phyloP scores from a whole-genome alignment of 108 stramenopile species.

The Skeletonema potamos region DNA sequence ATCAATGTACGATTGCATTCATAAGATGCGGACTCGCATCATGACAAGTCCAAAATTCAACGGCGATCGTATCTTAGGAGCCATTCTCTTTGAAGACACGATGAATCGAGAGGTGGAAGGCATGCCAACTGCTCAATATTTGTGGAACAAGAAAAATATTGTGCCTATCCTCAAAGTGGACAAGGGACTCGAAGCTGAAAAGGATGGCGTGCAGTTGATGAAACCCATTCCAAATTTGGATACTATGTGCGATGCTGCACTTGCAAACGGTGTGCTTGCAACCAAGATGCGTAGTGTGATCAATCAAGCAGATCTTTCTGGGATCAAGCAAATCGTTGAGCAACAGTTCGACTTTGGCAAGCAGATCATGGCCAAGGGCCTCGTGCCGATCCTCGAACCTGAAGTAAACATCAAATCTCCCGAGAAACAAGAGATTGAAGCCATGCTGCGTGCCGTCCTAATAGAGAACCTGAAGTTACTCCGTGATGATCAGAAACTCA shows the following conservation, averaged over 20 bases:
- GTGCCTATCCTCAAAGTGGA: conserved; percentile 84
- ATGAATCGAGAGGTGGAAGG: conserved; percentile 72
- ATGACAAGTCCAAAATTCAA: conserved; percentile 64
- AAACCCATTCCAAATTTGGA: conserved; percentile 70
- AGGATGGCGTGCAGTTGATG: conserved; percentile 83
- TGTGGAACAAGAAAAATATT: conserved; percentile 72
- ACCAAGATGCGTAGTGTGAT: conserved; percentile 85
- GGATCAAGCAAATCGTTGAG: conserved; percentile 72
- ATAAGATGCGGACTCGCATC: conserved; percentile 79
- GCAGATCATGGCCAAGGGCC: conserved; percentile 57
- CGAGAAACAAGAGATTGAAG: conserved; percentile 67
- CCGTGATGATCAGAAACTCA: conserved; percentile 48
- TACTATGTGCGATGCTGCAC: conserved; percentile 48
- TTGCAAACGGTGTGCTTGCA: conserved; percentile 65
- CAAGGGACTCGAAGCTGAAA: conserved; percentile 62
- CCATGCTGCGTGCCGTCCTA: conserved; percentile 52
- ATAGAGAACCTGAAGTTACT: conserved; percentile 61
- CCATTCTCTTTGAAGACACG: conserved; percentile 87
- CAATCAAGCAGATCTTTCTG: conserved; percentile 57
- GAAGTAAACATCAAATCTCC: conserved; percentile 71
- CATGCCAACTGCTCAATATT: conserved; percentile 54
- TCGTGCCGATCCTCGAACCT: conserved; percentile 84
- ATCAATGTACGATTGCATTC: conserved; percentile 72
- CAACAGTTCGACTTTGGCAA: conserved; percentile 82
- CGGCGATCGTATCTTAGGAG: conserved; percentile 64